Base-by-base conservation (phyloP, 345 rosid genomes). In the Eucalyptus pauciflora region DNA sequence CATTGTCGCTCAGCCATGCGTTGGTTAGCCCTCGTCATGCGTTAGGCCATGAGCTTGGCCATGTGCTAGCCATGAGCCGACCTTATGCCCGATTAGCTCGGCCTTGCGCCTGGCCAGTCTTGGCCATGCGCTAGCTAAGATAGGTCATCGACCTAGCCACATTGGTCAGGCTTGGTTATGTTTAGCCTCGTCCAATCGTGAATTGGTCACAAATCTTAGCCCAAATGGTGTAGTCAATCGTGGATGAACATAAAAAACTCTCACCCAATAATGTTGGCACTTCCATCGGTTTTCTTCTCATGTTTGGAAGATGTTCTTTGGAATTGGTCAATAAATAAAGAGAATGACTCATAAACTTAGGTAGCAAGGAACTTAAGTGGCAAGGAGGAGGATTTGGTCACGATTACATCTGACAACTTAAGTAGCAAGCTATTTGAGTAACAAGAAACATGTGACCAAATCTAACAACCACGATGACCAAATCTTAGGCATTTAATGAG, bases 161-260 rank as follows among this genome's bases (percentile, higher is more conserved):
- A 24, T 25, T 56, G 13, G 29, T 24, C 6, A 5, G 22, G 11
- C 29, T 24, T 56, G 62, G 62, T 13, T 56, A 25, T 25, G 12
- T 22, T 25, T 3, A 24, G 3, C 27, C 6, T 56, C 2, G 2
- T 25, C 10, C 2, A 2, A 3, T 56, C 2, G 1, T 5, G 13
- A 22, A 22, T 8, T 24, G 29, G 29, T 3, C 62, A 56, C 6
- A 9, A 56, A 9, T 13, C 29, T 56, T 22, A 56, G 62, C 29
- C 29, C 2, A 10, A 0, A 24, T 56, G 29, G 62, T 56, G 29
- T 3, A 56, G 13, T 56, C 29, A 25, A 56, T 0, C 5, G 1
- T 56, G 62, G 29, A 56, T 56, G 29, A 56, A 24, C 62, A 56
- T 24, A 3, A 24, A 56, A 56, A 56, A 9, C 29, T 56, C 29